A percentile compares a stretch with the other conserved stretches of the same genome.
These are phyloP conservation scores for Eucalyptus camaldulensis DNA, from an alignment of 345 rosid species.

Conservation along the genomic window DNA sequence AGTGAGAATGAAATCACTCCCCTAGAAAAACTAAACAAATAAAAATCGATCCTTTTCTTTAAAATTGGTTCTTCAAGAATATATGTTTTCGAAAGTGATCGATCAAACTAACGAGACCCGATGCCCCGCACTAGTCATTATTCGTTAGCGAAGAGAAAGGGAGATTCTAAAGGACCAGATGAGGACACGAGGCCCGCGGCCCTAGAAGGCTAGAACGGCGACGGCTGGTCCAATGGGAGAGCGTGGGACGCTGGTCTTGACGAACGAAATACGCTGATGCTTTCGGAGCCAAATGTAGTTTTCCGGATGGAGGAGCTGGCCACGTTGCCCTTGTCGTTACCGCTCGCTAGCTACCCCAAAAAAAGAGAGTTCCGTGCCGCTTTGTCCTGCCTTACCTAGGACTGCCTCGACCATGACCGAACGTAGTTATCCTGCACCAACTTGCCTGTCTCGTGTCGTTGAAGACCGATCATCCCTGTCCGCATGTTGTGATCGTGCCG, in stretches of 20 bases:
- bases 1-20: too few species aligned
- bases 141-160: background rate
- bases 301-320: background rate
- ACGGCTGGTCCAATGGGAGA: background rate
- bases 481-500: background rate
- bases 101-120: background rate
- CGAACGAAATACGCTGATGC: background rate
- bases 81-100: background rate
- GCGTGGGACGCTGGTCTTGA: background rate
- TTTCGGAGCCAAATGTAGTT: background rate
- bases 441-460: background rate
- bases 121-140: background rate
- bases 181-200: background rate
- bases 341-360: background rate
- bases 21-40: too few species aligned
- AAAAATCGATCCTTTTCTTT: background rate
- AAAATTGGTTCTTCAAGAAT: accelerated
- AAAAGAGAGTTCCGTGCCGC: background rate
- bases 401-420: background rate
- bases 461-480: background rate
- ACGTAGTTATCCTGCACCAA: background rate
- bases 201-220: background rate
- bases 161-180: background rate
- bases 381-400: background rate
- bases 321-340: background rate